phyloP scores from a whole-genome alignment of 441 rosid species.

The Daphne laureola region DNA sequence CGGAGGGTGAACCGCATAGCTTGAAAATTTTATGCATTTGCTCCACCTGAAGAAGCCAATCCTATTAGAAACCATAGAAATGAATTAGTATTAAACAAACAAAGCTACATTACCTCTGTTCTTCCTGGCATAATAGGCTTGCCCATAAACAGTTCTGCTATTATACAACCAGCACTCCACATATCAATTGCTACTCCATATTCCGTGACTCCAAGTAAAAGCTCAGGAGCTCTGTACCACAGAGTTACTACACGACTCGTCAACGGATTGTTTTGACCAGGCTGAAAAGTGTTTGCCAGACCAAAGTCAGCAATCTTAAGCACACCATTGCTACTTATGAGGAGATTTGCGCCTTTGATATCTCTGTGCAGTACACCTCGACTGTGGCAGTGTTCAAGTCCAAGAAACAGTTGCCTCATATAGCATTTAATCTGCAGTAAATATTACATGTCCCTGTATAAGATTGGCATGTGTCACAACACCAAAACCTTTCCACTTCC shows the following conservation, averaged over 20 bases:
- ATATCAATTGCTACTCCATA: conserved; percentile 80
- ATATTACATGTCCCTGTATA: conserved; percentile 3
- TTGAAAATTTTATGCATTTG: conserved; percentile 91
- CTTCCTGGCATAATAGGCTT: conserved; percentile 98
- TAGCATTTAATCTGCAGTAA: conserved; percentile 75
- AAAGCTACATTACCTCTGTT: conserved; percentile 54
- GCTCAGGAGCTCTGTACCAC: conserved; percentile 97
- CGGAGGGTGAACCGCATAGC: conserved; percentile 85
- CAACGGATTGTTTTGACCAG: conserved; percentile 51
- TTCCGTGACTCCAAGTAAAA: conserved; percentile 82
- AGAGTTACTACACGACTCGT: conserved; percentile 96
- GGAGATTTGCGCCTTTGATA: conserved; percentile 87
- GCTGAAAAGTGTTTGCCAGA: conserved; percentile 55
- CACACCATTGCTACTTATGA: conserved; percentile 61
- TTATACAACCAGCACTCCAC: conserved; percentile 91
- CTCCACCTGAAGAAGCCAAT: conserved; percentile 52
- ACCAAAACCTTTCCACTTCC: not conserved
- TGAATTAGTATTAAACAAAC: too few relatives aligned
- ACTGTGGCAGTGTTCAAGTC: conserved; percentile 87
- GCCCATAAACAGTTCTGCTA: conserved; percentile 72
- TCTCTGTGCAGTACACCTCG: conserved; percentile 81
- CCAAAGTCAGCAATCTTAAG: conserved; percentile 93
- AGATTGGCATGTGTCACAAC: not conserved
- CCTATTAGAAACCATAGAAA: too few relatives aligned
- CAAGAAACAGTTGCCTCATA: conserved; percentile 68